Base-by-base conservation (phyloP, 345 rosid species). In the Eucalyptus paniculata region DNA sequence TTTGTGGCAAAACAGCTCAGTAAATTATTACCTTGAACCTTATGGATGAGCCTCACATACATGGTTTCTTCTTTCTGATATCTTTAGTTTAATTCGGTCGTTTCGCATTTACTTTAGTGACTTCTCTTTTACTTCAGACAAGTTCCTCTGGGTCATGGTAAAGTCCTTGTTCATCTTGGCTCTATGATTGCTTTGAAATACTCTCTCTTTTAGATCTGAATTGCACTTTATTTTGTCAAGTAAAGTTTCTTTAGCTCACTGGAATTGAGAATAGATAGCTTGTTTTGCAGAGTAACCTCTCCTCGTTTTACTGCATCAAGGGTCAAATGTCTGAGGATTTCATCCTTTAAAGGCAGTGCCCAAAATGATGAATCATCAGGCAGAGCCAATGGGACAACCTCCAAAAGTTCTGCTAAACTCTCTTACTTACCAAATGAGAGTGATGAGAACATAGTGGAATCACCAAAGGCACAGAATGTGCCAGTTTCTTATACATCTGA, bases 291-390 rank as follows among this genome's bases (percentile, higher is more conserved):
- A 93, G 92, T 91, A 91, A 95, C 97, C 92, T 89, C 94, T 92
- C 88, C 92, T 88, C 88, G 85, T 90, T 86, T 89, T 86, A 83
- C 89, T 89, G 94, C 96, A 90, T 89, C 93, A 87, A 94, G 90
- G 91, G 92, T 92, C 81, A 96, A 93, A 89, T 88, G 94, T 87
- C 91, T 95, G 58, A 95, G 93, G 92, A 91, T 97, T 91, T 95
- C 96, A 50, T 94, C 98, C 49, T 97, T 97, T 85, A 96, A 96
- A 94, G 96, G 99, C 50, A 93, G 91, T 91, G 93, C 93, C 44
- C 94, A 91, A 91, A 95, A 92, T 91, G 93, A 94, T 77, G 96
- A 95, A 90, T 90, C 95, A 53, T 93, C 94, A 80, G 93, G 93
- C 87, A 92, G 95, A 60, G 92, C 92, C 67, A 91, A 91, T 90